phyloP scores from a whole-genome alignment of 495 filamentous ascomycete genomes.

The Neurospora sp. region DNA sequence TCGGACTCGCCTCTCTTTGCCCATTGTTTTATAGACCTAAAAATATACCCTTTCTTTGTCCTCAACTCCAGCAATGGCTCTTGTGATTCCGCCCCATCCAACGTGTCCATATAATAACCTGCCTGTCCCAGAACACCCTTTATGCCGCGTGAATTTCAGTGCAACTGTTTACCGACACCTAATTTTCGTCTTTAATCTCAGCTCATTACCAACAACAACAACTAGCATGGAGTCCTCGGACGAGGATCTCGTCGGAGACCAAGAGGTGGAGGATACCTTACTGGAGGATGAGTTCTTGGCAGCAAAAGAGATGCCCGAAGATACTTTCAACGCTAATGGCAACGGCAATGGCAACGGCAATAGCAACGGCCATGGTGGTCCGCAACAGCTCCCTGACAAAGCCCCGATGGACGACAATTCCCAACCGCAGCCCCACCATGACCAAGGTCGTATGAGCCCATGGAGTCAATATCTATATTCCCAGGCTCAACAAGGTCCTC shows the following conservation, averaged over 20 bases:
- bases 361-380: neutral
- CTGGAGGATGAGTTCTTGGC: neutral
- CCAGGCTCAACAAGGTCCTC: neutral
- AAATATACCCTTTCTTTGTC: neutral
- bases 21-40: neutral
- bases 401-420: neutral
- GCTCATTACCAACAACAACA: neutral
- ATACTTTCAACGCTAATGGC: neutral
- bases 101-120: neutral
- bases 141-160: neutral
- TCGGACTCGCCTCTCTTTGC: neutral
- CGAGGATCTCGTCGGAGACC: neutral
- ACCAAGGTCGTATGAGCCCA: neutral
- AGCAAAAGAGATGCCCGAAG: neutral
- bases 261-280: neutral
- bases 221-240: neutral
- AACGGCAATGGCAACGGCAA: neutral
- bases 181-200: neutral
- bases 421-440: neutral
- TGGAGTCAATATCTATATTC: neutral
- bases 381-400: neutral
- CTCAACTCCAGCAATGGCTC: neutral
- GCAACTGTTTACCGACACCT: neutral
- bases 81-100: neutral
- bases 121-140: neutral